These are phyloP conservation scores for Echium plantagineum DNA, from an alignment of 257 asterid species.

Conservation along the genomic window DNA sequence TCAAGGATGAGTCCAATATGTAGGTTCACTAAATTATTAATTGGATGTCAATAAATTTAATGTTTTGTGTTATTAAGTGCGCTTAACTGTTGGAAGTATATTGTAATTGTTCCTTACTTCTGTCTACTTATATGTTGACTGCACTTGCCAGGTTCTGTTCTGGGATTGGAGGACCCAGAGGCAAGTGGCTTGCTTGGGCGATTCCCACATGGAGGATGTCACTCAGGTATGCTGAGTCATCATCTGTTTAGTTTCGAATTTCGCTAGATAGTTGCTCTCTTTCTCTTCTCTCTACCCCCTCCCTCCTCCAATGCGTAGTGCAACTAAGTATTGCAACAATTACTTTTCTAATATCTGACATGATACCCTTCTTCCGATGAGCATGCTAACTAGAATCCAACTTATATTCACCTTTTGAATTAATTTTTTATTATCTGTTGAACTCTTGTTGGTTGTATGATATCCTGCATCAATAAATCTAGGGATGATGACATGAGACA, in stretches of 20 bases:
- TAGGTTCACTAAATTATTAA: neutral
- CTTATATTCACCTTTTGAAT: neutral
- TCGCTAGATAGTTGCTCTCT: neutral
- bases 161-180: constrained; percentile 92
- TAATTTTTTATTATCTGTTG: too few species aligned
- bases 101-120: neutral
- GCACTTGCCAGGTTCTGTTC: constrained; percentile 35
- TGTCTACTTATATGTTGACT: neutral
- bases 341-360: neutral
- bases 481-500: too few species aligned
- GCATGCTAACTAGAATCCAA: neutral
- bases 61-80: neutral
- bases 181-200: constrained; percentile 76
- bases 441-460: too few species aligned
- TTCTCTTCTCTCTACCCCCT: neutral
- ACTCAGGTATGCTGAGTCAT: constrained; percentile 51
- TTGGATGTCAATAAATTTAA: too few species aligned
- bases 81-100: neutral
- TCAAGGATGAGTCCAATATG: neutral
- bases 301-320: too few species aligned
- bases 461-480: neutral
- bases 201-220: constrained; percentile 84
- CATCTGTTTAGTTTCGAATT: neutral
- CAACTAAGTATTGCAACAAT: neutral
- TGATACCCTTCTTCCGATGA: neutral